phyloP scores from a whole-genome alignment of 140 eudicot genomes.

The Bidens hawaiensis region DNA sequence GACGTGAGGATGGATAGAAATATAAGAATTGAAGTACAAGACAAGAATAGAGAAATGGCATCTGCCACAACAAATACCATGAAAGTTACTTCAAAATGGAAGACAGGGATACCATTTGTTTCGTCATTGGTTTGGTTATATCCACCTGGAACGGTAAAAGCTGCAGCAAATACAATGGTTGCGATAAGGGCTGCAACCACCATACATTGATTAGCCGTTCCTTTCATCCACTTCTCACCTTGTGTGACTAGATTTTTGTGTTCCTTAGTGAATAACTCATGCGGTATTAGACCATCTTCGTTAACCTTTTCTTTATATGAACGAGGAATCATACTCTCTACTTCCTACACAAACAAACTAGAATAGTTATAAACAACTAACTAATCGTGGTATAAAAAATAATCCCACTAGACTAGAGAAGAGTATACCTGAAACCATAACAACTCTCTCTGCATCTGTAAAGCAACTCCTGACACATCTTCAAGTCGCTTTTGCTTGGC shows the following conservation, averaged over 20 bases:
- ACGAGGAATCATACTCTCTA: not conserved
- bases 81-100: conserved; percentile 26
- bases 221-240: not conserved
- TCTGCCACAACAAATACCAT: not conserved
- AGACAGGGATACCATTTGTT: conserved; percentile 23
- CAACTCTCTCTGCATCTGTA: not conserved
- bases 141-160: not conserved
- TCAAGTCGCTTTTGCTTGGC: not conserved
- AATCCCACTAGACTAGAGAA: not conserved
- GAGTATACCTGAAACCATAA: not conserved
- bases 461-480: not conserved
- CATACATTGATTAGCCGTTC: not conserved
- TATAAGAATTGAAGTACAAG: conserved; percentile 32
- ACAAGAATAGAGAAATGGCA: conserved; percentile 18
- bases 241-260: not conserved
- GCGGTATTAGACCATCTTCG: not conserved
- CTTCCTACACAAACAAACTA: not conserved
- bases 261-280: not conserved
- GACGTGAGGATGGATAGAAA: conserved; percentile 37
- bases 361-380: not conserved
- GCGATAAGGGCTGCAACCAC: not conserved
- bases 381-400: not conserved
- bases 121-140: not conserved
- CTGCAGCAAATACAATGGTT: not conserved
- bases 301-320: not conserved